These are phyloP conservation scores for Lagenaria siceraria DNA, from an alignment of 306 rosid species.

Conservation along the genomic window DNA sequence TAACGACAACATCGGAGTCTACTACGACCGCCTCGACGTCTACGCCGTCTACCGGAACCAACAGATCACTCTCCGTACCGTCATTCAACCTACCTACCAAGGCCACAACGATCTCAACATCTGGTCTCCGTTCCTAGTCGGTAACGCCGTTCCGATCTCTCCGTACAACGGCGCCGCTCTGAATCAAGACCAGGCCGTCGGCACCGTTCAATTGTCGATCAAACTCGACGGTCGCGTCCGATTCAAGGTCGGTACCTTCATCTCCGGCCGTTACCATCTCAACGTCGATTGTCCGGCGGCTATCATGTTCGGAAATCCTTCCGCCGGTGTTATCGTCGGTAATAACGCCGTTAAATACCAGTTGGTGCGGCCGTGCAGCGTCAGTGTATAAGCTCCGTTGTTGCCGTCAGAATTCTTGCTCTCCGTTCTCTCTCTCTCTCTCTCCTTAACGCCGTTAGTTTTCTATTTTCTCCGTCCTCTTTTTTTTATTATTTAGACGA, in stretches of 20 bases:
- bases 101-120: conserved; percentile 60
- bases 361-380: conserved; percentile 44
- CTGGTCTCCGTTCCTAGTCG: conserved; percentile 83
- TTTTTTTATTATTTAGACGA: not conserved
- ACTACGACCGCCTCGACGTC: conserved; percentile 71
- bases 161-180: conserved; percentile 41
- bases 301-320: conserved; percentile 28
- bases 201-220: conserved; percentile 27
- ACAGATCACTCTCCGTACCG: conserved; percentile 58
- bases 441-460: conserved; percentile 10
- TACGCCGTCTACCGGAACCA: conserved; percentile 50
- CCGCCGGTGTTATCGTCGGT: conserved; percentile 28
- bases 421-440: not conserved
- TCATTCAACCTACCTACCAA: conserved; percentile 61
- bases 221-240: conserved; percentile 66
- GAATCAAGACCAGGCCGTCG: conserved; percentile 33
- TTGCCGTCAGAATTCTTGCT: not conserved
- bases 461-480: not conserved
- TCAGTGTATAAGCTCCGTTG: conserved; percentile 31
- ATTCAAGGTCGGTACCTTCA: conserved; percentile 71
- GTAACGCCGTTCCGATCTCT: conserved; percentile 54
- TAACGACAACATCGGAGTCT: conserved; percentile 67
- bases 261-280: conserved; percentile 56
- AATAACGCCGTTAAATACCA: conserved; percentile 62
- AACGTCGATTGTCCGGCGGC: conserved; percentile 60